Evolutionary conservation across 2,329 filamentous ascomycete genomes (phyloP), one percentile per base, ranked within the genome.

Genomic region (Claviceps sp.): DNA sequence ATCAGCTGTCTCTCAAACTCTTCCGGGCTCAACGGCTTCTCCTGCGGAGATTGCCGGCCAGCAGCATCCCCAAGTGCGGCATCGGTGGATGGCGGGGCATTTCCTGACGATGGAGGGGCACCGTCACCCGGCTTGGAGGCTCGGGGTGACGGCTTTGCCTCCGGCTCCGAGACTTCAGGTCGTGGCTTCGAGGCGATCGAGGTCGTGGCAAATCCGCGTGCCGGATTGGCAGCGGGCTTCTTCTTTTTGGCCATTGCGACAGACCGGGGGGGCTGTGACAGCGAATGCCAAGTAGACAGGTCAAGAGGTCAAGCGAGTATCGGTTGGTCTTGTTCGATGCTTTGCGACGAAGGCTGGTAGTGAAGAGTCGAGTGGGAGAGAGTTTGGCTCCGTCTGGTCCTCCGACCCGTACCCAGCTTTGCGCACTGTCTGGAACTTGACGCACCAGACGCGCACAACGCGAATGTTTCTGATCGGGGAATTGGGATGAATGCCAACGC

Each of bases 181-280:
- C 87, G 78, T 8, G 82, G 76, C 60, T 90, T 95, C 23, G 88
- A 94, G 44, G 89, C 88, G 54, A 95, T 78, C 1, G 91, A 97
- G 13, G 88, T 94, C 5, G 93, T 98, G 57, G 91, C 88, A 70
- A 96, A 95, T 17, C 90, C 93, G 66, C 93, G 79, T 40, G 89
- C 88, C 54, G 90, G 88, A 68, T 96, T 97, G 36, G 84, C 80
- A 26, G 80, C 79, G 51, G 86, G 77, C 78, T 96, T 97, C 75
- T 88, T 94, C 73, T 96, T 95, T 72, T 95, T 95, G 69, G 85
- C 84, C 86, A 91, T 91, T 58, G 56, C 61, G 57, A 37, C 17
- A 38, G 29, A 16, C 34, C 14, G 26, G 14, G 4, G 6, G 14
- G 22, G 5, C n/a, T 20, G 3, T 9, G 23, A 1, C 14, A 42